Base-by-base conservation (phyloP, 352 stramenopile species). In the Globisporangium emineosum region DNA sequence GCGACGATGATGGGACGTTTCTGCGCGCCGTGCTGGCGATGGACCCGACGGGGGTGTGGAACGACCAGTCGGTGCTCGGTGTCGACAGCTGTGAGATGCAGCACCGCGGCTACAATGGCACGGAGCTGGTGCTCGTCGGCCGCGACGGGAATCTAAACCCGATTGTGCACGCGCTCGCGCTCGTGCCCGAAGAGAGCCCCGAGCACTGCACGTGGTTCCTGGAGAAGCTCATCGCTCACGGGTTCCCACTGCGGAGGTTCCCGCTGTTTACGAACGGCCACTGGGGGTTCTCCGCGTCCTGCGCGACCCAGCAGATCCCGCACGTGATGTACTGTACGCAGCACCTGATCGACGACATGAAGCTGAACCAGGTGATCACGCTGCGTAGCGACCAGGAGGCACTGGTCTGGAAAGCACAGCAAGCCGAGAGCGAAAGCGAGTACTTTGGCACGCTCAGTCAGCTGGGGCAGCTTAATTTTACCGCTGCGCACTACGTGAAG, bases 131-230 rank as follows among this genome's bases (percentile, higher is more conserved):
- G 47, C 69, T 80, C 3, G 37, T 83, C 10, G 77, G 74, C 1
- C 57, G 72, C 3, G 77, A 85, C 58, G 69, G 69, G 47, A 68
- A 81, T 54, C 60, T 83, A 10, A 51, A 73, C n/a, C 58, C 72
- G 17, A 23, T 82, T 27, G 60, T 79, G 23, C 75, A 78, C 51
- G 74, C 77, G 7, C 67, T 65, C 8, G 77, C 74, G 21, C 70
- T 81, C 0, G 77, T 81, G 13, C 77, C 77, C 0, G 68, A 80
- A 8, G 60, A 60, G 25, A 71, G 57, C 2, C 49, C 54, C 0
- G 53, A 66, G 21, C 75, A 85, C 57, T 78, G 68, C 29, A 55
- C 56, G 25, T 85, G 77, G 77, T 85, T 85, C 54, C 54, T 85
- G 23, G 60, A 71, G 15, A 80, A 83, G 47, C 62, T 85, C 43